These are phyloP conservation scores for Paecilomyces formosus DNA, from an alignment of 2,329 filamentous ascomycete species.

Conservation along the genomic window DNA sequence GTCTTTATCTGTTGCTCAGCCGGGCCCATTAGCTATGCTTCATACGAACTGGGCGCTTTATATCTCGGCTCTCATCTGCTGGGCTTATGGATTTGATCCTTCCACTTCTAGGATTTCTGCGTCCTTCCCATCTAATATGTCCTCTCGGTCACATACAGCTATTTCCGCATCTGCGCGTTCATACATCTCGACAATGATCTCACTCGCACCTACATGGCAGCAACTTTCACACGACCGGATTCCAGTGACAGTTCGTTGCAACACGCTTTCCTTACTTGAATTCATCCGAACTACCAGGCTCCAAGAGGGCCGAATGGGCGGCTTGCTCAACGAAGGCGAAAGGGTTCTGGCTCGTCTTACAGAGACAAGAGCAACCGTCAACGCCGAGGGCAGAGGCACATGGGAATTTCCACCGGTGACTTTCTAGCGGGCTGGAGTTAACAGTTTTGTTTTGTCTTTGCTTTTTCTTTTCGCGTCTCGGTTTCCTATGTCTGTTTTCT, in stretches of 20 bases:
- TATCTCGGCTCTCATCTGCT: slow-evolving; percentile 25
- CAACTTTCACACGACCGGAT: slow-evolving; percentile 9
- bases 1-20: background rate
- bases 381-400: slow-evolving; percentile 13
- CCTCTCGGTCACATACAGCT: background rate
- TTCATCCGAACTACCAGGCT: slow-evolving; percentile 19
- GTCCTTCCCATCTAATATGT: background rate
- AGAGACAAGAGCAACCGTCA: slow-evolving; percentile 7
- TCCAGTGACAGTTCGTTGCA: slow-evolving; percentile 12
- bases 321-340: slow-evolving; percentile 27
- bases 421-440: background rate
- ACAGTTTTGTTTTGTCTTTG: background rate
- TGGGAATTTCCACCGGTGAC: slow-evolving; percentile 14
- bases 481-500: background rate
- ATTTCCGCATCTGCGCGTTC: slow-evolving; percentile 6
- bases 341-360: slow-evolving; percentile 22
- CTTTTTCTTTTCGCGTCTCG: background rate
- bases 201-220: slow-evolving; percentile 10
- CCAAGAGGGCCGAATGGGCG: slow-evolving; percentile 16
- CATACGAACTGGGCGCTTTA: slow-evolving; percentile 27
- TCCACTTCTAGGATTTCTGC: background rate
- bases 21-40: slow-evolving; percentile 17
- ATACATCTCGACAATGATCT: slow-evolving; percentile 14
- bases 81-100: slow-evolving; percentile 20
- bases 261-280: slow-evolving; percentile 21